Evolutionary conservation across 2,329 filamentous ascomycete species (phyloP), one percentile per base, ranked within the genome.

Genomic region (Sphaerostilbella broomeana): DNA sequence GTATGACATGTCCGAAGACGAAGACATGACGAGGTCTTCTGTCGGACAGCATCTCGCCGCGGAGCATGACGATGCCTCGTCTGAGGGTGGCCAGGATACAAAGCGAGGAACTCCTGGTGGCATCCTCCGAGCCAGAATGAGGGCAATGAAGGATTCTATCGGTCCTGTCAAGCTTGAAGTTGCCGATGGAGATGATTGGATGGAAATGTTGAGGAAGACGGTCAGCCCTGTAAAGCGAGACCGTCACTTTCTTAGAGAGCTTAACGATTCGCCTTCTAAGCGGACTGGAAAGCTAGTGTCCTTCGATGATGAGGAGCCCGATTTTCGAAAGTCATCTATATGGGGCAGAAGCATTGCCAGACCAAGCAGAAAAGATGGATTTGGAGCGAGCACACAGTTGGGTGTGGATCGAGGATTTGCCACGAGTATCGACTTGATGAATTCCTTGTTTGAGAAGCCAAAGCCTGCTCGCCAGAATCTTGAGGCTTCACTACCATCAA

Each of bases 391-490:
- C 45, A 53, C 50, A 28, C 56, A 67, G 40, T 40, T 58, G 40
- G 56, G 53, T 21, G 48, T 57, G 50, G 61, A 64, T 26, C 77
- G 77, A 48, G 81, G 83, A 1, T 90, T 95, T 61, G 76, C 80
- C 15, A 95, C 84, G 15, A 89, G 85, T 55, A 94, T 97, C 64
- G 92, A 95, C 67, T 69, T 95, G 59, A 95, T 95, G 87, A 90
- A 94, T 59, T 94, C 87, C 33, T 69, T 95, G 40, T 95, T 94
- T 63, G 84, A 85, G 59, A 77, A 83, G 62, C 73, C 79, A 47
- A 79, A 76, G 66, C 72, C 70, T 38, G 72, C 72, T 47, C 63
- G 66, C 38, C 69, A 75, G 53, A 75, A 71, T 52, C 59, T 71
- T 39, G 72, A 73, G 54, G 69, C 67, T 47, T 63, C 69, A 24